phyloP scores from a whole-genome alignment of 331 rosid species.

The Spiraea crenata region DNA sequence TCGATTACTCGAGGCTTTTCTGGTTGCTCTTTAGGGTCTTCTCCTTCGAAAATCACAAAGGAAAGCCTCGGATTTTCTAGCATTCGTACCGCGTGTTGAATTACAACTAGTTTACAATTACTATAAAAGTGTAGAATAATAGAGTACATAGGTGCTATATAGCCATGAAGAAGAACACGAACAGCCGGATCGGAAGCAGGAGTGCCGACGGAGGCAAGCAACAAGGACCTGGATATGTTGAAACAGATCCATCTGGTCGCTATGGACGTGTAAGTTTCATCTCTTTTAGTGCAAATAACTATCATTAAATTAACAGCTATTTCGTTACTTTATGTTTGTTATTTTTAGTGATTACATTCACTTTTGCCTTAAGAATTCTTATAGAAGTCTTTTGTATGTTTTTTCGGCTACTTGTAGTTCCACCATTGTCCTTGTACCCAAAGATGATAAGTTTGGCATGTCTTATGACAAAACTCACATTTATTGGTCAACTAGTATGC shows the following conservation, averaged over 20 bases:
- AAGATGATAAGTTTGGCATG: too few species aligned
- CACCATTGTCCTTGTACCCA: too few species aligned
- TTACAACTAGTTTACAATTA: not conserved
- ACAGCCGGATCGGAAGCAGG: slow-evolving; percentile 34
- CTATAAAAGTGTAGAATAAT: too few species aligned
- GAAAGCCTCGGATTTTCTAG: slow-evolving; percentile 88
- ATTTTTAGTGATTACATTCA: too few species aligned
- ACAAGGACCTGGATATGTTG: slow-evolving; percentile 50
- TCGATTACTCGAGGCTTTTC: slow-evolving; percentile 64
- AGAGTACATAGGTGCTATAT: not conserved
- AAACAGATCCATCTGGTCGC: slow-evolving; percentile 87
- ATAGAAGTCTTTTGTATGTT: too few species aligned
- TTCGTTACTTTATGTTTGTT: too few species aligned
- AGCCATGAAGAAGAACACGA: slow-evolving; percentile 35
- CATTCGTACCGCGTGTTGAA: slow-evolving; percentile 15
- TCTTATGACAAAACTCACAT: not conserved
- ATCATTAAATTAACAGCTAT: too few species aligned
- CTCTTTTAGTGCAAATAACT: not conserved
- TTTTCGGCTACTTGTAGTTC: too few species aligned
- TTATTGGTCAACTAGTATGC: not conserved
- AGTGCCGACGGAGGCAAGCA: slow-evolving; percentile 35
- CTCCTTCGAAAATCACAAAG: slow-evolving; percentile 67
- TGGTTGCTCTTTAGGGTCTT: slow-evolving; percentile 65
- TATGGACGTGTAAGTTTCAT: slow-evolving; percentile 76
- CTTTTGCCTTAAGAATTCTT: not conserved